Percentiles rank a stretch among this genome's conserved stretches.
Conservation (phyloP, 225 moss, liverwort and hornwort genomes). For the Polytrichum formosum region DNA sequence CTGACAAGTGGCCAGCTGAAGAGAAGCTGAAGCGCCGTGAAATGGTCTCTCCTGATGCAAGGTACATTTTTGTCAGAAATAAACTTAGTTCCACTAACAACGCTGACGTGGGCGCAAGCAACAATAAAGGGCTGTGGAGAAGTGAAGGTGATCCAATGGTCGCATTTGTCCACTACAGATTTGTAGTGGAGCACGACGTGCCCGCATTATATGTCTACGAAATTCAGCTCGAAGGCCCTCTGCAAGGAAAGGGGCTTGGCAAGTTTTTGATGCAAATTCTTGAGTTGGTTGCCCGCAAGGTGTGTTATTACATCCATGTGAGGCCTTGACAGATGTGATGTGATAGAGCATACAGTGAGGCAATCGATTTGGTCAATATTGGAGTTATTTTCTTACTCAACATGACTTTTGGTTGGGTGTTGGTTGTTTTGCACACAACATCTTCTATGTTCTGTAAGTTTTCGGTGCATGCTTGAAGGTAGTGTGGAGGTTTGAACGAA, state of each 20-base stretch:
- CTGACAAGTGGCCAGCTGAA: conserved; percentile 75
- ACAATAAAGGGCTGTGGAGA: conserved; percentile 51
- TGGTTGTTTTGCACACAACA: too few relatives aligned
- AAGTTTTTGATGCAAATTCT: conserved; percentile 93
- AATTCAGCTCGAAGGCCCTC: conserved; percentile 79
- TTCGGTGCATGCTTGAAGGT: too few relatives aligned
- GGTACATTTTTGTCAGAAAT: conserved; percentile 81
- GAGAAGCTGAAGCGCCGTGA: conserved; percentile 83
- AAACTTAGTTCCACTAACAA: conserved; percentile 27
- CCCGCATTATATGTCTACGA: conserved; percentile 91
- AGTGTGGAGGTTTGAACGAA: too few relatives aligned
- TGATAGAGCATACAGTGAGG: neutral
- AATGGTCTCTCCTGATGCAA: conserved; percentile 82
- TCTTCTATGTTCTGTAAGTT: too few relatives aligned
- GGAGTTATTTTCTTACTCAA: too few relatives aligned
- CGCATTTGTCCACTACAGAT: conserved; percentile 84
- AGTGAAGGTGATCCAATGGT: conserved; percentile 82
- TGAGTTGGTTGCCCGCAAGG: conserved; percentile 89
- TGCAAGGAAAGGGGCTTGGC: conserved; percentile 87
- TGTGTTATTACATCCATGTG: conserved; percentile 17
- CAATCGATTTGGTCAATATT: neutral
- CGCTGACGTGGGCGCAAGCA: conserved; percentile 12
- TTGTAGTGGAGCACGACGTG: conserved; percentile 84
- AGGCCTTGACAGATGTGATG: too few relatives aligned
- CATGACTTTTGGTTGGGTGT: too few relatives aligned